Evolutionary conservation across 345 rosid genomes (phyloP), one percentile per base, ranked within the genome.

Genomic region (Sisymbrium altissimum): DNA sequence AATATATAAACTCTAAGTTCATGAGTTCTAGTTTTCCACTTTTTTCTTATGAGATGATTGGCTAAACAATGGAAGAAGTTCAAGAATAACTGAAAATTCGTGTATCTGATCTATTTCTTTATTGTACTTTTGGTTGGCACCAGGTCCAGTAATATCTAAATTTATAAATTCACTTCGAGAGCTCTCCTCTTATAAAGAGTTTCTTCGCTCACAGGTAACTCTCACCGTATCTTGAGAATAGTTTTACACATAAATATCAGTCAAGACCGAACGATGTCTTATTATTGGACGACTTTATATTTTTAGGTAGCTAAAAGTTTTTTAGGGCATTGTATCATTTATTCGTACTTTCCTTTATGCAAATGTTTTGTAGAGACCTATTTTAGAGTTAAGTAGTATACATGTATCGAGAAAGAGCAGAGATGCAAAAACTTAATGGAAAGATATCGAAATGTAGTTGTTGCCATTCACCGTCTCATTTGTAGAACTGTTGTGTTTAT

Each of bases 171-270:
- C 88, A 39, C 83, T 92, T 79, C 91, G 84, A 23, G 98, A 92
- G 83, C 80, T 92, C 80, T 85, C 91, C 72, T 78, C 89, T 44
- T 86, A 82, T 66, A 89, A 92, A 66, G 96, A 92, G 86, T 85
- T 92, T 77, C 88, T 92, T 64, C 86, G 85, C 58, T 86, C 98
- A 68, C 92, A 92, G 80, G 94, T 92, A 80, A 81, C 84, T 80
- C 19, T 72, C 55, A 62, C 43, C 9, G 1, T 61, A 23, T 38
- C 54, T 57, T 27, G 60, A 57, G 9, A 33, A 19, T 63, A 46
- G 23, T 23, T 23, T 50, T 33, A 52, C 54, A 17, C 19, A 62
- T 17, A 39, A 0, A 36, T 71, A 21, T 10, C 29, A 9, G 46
- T 3, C 7, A 43, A 19, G 5, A 59, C 57, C 9, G 2, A 43